Base-by-base conservation (phyloP, 495 filamentous ascomycete genomes). In the Aspergillus nanangensis region DNA sequence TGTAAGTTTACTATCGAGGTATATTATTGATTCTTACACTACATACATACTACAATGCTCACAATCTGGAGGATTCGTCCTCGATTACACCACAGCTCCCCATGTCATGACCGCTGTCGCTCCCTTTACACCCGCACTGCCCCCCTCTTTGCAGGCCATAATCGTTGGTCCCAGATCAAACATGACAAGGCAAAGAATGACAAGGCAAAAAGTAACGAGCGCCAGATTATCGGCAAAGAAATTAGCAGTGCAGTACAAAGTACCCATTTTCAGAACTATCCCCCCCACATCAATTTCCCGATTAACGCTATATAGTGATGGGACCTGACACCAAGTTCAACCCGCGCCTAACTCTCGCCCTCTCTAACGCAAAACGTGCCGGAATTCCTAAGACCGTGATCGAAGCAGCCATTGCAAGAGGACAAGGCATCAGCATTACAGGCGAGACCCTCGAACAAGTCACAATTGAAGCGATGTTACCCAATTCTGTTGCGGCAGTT, bases 181-280 rank as follows among this genome's bases (percentile, higher is more conserved):
- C 94, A 99, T 61, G 88, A 91, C 67, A 99, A 99, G 65, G 87
- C 79, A 31, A 84, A 81, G 52, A 80, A 80, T 50, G 91, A 96
- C 67, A 70, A 69, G 59, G 66, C 58, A 10, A 76, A 71, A 57
- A 72, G 65, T 60, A 79, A 66, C 46, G 72, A 74, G 51, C 74
- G 66, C 18, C 67, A 70, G 31, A 62, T 71, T 37, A 47, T 82
- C 27, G 62, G 63, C 36, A 69, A 77, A 45, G 78, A 82, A 37
- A 74, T 81, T 18, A 66, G 58, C 49, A 67, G 50, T 31, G 80
- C 80, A 13, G 76, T 73, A 17, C 81, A 81, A 58, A 59, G 80
- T 80, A 60, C 34, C 66, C 52, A 21, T 10, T 5, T 14, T 18
- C 23, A 23, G 36, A 18, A 29, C 21, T n/a, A 5, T 22, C 14